phyloP scores from a whole-genome alignment of 1,284 basidiomycete species.

The Trametes pubescens region DNA sequence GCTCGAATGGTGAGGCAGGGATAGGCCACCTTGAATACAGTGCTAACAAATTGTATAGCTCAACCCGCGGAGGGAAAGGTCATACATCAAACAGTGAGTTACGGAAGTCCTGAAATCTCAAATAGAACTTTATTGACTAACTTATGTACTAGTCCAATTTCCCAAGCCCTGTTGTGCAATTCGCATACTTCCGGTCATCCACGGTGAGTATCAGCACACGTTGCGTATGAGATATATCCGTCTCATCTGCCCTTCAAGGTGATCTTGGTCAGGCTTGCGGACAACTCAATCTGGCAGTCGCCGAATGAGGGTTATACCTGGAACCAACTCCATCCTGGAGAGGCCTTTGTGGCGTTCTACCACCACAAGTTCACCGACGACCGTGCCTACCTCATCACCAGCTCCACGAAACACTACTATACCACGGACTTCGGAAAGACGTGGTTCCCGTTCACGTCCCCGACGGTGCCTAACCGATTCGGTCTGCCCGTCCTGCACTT shows the following conservation, averaged over 20 bases:
- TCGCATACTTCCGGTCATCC: conserved; percentile 86
- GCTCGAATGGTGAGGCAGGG: conserved; percentile 64
- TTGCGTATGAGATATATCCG: background rate
- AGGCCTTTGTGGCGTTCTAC: conserved; percentile 84
- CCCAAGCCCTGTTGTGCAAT: conserved; percentile 72
- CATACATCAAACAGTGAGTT: conserved; percentile 69
- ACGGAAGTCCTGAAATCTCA: too few species aligned
- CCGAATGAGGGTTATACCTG: conserved; percentile 95
- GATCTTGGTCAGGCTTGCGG: conserved; percentile 82
- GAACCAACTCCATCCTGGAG: conserved; percentile 68
- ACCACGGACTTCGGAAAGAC: conserved; percentile 84
- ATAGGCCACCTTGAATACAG: background rate
- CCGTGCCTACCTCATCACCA: conserved; percentile 91
- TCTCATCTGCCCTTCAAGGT: conserved; percentile 56
- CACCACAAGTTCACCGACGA: conserved; percentile 84
- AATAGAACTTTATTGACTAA: background rate
- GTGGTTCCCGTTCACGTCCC: conserved; percentile 74
- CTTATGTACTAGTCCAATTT: conserved; percentile 70
- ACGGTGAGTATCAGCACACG: conserved; percentile 51
- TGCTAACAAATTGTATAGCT: conserved; percentile 49
- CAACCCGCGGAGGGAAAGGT: conserved; percentile 79
- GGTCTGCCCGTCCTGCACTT: conserved; percentile 84
- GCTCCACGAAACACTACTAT: conserved; percentile 70
- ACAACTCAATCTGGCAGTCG: conserved; percentile 91
- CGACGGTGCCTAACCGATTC: conserved; percentile 82